Percentiles rank a stretch among this genome's conserved stretches.
Conservation (phyloP, 352 stramenopile species). For the Globisporangium cystogenes region DNA sequence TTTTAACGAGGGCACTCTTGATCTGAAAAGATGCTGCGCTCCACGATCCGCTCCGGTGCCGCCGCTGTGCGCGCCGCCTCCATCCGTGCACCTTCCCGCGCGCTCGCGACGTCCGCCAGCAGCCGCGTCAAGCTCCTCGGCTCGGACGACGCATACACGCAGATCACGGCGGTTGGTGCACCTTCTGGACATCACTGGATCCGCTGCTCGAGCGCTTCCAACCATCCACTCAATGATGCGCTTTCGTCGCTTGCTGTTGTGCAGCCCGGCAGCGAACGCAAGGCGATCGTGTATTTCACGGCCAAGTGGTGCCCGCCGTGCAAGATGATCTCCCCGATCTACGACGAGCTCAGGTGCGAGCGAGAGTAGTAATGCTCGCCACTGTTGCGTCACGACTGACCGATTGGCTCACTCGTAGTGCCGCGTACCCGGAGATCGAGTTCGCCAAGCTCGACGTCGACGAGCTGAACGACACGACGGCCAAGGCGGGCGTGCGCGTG, state of each 20-base stretch:
- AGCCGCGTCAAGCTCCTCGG: slow-evolving; percentile 75
- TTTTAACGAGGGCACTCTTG: no score
- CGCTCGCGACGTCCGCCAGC: slow-evolving; percentile 28
- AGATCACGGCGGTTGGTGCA: slow-evolving; percentile 51
- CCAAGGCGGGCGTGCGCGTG: slow-evolving; percentile 77
- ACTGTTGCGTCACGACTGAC: no score
- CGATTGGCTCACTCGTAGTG: slow-evolving; percentile 19
- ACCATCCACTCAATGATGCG: not conserved
- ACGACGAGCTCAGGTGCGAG: slow-evolving; percentile 75
- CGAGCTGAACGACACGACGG: slow-evolving; percentile 71
- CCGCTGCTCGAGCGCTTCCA: no score
- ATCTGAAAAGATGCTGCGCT: slow-evolving; percentile 44
- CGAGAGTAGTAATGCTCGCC: not conserved
- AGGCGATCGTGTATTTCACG: slow-evolving; percentile 87
- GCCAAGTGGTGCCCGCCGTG: slow-evolving; percentile 89
- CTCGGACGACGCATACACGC: slow-evolving; percentile 66
- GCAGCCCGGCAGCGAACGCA: slow-evolving; percentile 55
- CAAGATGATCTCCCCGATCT: slow-evolving; percentile 89
- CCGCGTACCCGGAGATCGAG: slow-evolving; percentile 56
- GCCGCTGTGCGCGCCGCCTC: slow-evolving; percentile 21
- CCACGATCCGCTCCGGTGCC: slow-evolving; percentile 19
- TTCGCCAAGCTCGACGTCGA: slow-evolving; percentile 88
- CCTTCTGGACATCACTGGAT: not conserved
- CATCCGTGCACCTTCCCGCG: slow-evolving; percentile 15
- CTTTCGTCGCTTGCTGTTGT: not conserved